Evolutionary conservation across 1,139 yeast genomes (phyloP).

Genomic region (Hyphopichia buzzinii): DNA sequence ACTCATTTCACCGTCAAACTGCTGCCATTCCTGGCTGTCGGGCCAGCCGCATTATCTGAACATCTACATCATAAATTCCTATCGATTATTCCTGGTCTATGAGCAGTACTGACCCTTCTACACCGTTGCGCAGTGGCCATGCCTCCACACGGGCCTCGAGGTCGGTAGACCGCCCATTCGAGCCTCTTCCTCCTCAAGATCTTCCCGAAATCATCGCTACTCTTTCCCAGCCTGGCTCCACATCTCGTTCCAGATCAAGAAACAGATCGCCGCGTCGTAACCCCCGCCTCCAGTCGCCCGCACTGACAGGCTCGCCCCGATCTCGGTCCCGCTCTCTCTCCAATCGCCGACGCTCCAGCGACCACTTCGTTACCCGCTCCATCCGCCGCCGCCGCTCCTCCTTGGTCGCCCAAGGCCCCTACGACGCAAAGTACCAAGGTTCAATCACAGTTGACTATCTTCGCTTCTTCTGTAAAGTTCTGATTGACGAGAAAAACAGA

Average conservation of each 20-base stretch:
- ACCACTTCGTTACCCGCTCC: constrained; percentile 8
- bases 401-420: constrained; percentile 24
- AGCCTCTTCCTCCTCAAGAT: constrained; percentile 28
- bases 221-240: constrained; percentile 12
- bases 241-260: not conserved
- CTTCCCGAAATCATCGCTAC: constrained; percentile 21
- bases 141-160: constrained; percentile 1
- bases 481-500: constrained; percentile 21
- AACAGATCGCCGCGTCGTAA: constrained; percentile 9
- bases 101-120: constrained; percentile 28
- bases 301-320: constrained; percentile 6
- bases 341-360: constrained; percentile 11
- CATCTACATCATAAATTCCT: no score
- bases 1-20: no score
- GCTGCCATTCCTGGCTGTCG: no score
- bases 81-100: no score
- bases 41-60: no score
- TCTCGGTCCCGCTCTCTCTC: constrained; percentile 10
- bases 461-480: constrained; percentile 33
- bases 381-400: constrained; percentile 32
- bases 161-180: not conserved
- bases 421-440: constrained; percentile 34
- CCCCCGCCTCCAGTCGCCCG: constrained; percentile 6
- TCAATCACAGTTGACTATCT: constrained; percentile 41
- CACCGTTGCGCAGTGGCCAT: constrained; percentile 19